phyloP scores from a whole-genome alignment of 2,329 filamentous ascomycete species.

The Ophiocordyceps camponoti-saundersi region DNA sequence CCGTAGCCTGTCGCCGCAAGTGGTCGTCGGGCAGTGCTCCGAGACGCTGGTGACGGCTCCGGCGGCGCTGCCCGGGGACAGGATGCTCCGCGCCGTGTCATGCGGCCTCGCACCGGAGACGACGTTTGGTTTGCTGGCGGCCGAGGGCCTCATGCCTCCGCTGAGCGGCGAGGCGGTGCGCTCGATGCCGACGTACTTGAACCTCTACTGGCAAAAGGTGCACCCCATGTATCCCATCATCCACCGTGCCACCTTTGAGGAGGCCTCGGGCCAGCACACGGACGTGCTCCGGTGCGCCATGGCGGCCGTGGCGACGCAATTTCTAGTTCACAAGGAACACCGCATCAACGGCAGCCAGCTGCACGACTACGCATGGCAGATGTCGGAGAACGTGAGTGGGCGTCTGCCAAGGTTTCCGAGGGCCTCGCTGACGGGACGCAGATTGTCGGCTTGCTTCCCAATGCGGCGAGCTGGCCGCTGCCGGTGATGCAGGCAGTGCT shows the following conservation, averaged over 20 bases:
- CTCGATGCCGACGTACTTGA: constrained; percentile 30
- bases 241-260: constrained; percentile 28
- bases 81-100: constrained; percentile 16
- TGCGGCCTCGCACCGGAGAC: constrained; percentile 24
- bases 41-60: constrained; percentile 31
- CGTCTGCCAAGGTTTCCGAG: no score
- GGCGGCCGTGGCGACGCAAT: constrained; percentile 39
- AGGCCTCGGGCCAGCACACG: constrained; percentile 15
- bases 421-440: neutral
- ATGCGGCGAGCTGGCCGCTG: constrained; percentile 21
- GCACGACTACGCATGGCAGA: constrained; percentile 32
- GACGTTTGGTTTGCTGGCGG: constrained; percentile 17
- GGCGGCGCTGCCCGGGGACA: constrained; percentile 17
- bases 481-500: constrained; percentile 35
- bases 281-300: constrained; percentile 34
- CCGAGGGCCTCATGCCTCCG: constrained; percentile 10
- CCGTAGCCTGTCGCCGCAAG: constrained; percentile 31
- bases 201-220: constrained; percentile 35
- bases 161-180: constrained; percentile 22
- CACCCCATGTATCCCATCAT: constrained; percentile 31
- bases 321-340: constrained; percentile 28
- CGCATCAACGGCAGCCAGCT: constrained; percentile 30
- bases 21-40: constrained; percentile 26
- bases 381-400: constrained; percentile 31
- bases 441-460: constrained; percentile 17